Evolutionary conservation across 2,329 filamentous ascomycete genomes (phyloP).

Genomic region (Simplicillium sp.): DNA sequence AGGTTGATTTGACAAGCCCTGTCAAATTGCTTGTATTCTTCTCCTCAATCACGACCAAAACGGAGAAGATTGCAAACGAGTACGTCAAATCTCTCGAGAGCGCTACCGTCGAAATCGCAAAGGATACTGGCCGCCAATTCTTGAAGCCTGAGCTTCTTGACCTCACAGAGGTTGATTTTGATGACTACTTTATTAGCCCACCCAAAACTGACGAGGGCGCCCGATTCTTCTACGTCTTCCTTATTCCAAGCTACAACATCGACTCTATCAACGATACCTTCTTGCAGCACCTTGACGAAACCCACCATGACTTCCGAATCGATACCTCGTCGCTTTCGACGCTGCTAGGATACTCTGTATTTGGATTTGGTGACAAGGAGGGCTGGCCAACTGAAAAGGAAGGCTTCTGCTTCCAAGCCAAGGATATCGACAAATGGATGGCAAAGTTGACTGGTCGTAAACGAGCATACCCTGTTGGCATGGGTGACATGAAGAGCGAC

Average conservation of each 20-base stretch:
- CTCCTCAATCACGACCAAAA: conserved; percentile 78
- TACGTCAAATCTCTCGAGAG: conserved; percentile 47
- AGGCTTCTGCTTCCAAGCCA: conserved; percentile 88
- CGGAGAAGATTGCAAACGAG: conserved; percentile 60
- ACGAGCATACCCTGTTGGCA: conserved; percentile 78
- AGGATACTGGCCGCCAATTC: conserved; percentile 27
- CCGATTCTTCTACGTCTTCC: conserved; percentile 71
- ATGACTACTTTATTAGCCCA: conserved; percentile 79
- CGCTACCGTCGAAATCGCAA: conserved; percentile 40
- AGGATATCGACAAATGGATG: conserved; percentile 91
- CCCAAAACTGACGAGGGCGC: conserved; percentile 50
- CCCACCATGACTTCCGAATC: conserved; percentile 93
- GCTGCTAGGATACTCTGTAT: conserved; percentile 81
- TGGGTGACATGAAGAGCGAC: conserved; percentile 77
- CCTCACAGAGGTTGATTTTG: conserved; percentile 78
- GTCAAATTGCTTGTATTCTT: conserved; percentile 78
- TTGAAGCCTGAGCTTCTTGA: conserved; percentile 60
- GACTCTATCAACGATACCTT: conserved; percentile 86
- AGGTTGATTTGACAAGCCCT: conserved; percentile 26
- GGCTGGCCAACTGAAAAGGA: conserved; percentile 87
- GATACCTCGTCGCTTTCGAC: conserved; percentile 74
- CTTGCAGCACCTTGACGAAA: conserved; percentile 79
- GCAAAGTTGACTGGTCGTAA: conserved; percentile 84
- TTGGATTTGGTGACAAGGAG: conserved; percentile 85
- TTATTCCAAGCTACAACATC: conserved; percentile 90